Evolutionary conservation across 176 grass and related monocot genomes (phyloP).

Genomic region (maize (Zea mays)): Zm-B73-REFERENCE-NAM-5.0 NC_050098.1:218067501-218068000

Average conservation of each 20-base stretch:
- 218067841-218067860: conserved; percentile 16
- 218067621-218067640: conserved; percentile 73
- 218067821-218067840: not conserved
- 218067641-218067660: conserved; percentile 72
- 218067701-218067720: conserved; percentile 67
- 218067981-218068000: not conserved
- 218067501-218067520: conserved; percentile 77
- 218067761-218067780: not conserved
- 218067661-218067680: conserved; percentile 81
- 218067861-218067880: not conserved
- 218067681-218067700: conserved; percentile 77
- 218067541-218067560: not conserved
- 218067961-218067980: not conserved
- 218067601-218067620: conserved; percentile 49
- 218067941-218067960: conserved; percentile 13
- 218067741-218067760: conserved; percentile 52
- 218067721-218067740: conserved; percentile 77
- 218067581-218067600: not conserved
- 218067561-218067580: not conserved
- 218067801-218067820: conserved; percentile 6
- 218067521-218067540: not conserved
- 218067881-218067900: not conserved
- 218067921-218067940: conserved; percentile 8
- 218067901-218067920: not conserved
- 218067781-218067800: not conserved